Evolutionary conservation across 1,284 basidiomycete species (phyloP).

Genomic region (Phellinidium pouzarii): DNA sequence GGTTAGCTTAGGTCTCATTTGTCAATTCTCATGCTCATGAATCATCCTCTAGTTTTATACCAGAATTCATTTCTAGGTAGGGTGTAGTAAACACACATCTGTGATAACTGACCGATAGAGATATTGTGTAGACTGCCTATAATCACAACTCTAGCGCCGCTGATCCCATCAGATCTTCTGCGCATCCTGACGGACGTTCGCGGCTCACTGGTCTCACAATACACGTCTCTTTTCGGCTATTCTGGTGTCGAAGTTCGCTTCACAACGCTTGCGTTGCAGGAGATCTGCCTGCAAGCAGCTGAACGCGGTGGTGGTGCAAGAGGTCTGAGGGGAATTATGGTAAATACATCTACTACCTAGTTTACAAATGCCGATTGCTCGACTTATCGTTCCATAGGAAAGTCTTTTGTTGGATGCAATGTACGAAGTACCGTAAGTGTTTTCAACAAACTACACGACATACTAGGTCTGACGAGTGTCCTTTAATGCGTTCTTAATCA

Average conservation of each 20-base stretch:
- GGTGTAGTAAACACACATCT: background rate
- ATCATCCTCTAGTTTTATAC: conserved; percentile 62
- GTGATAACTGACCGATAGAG: background rate
- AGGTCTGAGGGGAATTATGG: conserved; percentile 85
- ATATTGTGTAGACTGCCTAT: conserved; percentile 53
- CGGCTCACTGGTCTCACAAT: conserved; percentile 87
- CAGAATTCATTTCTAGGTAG: conserved; percentile 83
- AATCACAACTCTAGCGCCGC: conserved; percentile 73
- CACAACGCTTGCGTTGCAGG: conserved; percentile 65
- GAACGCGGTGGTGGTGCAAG: conserved; percentile 85
- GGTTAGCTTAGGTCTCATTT: conserved; percentile 36
- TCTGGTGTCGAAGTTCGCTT: conserved; percentile 79
- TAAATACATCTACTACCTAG: conserved; percentile 27
- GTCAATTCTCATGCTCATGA: background rate
- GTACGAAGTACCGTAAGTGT: conserved; percentile 85
- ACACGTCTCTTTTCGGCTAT: conserved; percentile 74
- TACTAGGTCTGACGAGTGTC: conserved; percentile 6
- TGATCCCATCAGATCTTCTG: conserved; percentile 72
- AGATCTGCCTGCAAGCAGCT: conserved; percentile 72
- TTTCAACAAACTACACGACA: conserved; percentile 6
- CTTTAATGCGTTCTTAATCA: conserved; percentile 19
- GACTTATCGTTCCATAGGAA: conserved; percentile 42
- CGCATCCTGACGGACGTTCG: conserved; percentile 87
- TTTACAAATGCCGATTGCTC: conserved; percentile 11
- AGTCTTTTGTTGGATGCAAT: conserved; percentile 75